These are phyloP conservation scores for Serendipita sp. DNA, from an alignment of 768 basidiomycete species.

Conservation along the genomic window DNA sequence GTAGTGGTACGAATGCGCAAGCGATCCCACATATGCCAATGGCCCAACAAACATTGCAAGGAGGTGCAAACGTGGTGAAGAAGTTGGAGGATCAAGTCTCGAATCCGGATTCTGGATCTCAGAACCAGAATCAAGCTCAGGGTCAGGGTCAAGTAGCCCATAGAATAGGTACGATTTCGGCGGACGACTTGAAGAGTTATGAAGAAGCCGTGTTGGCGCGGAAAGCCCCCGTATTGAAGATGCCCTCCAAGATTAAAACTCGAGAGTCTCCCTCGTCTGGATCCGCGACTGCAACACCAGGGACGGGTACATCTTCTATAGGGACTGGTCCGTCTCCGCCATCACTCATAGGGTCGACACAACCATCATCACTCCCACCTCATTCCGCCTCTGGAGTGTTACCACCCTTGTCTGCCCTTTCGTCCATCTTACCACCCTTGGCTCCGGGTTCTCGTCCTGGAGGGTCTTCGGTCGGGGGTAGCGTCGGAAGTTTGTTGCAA, in stretches of 20 bases:
- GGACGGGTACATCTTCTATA: neutral
- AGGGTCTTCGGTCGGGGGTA: neutral
- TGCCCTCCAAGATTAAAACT: constrained; percentile 30
- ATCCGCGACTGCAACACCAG: neutral
- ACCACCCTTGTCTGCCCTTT: constrained; percentile 10
- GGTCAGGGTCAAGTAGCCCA: neutral
- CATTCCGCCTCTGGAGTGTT: neutral
- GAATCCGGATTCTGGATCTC: too few species aligned
- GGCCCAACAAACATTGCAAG: neutral
- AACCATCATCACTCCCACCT: neutral
- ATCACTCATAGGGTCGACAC: neutral
- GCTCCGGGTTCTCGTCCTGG: constrained; percentile 13
- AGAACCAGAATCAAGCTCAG: neutral
- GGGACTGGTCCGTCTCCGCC: neutral
- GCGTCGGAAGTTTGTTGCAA: neutral
- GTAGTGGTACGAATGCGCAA: neutral
- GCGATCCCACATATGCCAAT: neutral
- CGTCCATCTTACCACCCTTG: constrained; percentile 22
- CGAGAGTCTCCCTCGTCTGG: constrained; percentile 16
- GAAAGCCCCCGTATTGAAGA: constrained; percentile 34
- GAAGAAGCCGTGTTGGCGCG: constrained; percentile 61
- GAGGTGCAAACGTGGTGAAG: constrained; percentile 1
- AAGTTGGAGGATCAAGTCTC: neutral
- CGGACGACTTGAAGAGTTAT: constrained; percentile 53
- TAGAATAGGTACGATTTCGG: neutral